Evolutionary conservation across 176 grass and related monocot species (phyloP).

Genomic region (Thalia dealbata): DNA sequence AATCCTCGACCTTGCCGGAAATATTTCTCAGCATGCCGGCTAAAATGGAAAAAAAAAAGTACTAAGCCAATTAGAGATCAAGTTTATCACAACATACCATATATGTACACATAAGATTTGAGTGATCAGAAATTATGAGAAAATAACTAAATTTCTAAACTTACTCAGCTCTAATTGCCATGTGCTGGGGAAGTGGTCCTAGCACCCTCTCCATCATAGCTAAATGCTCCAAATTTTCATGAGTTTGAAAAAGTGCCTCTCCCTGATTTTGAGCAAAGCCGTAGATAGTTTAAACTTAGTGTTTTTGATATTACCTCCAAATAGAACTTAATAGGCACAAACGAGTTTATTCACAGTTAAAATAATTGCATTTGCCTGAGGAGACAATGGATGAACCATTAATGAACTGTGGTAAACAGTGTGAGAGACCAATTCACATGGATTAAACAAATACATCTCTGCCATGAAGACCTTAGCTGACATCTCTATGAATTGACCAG

Average conservation of each 20-base stretch:
- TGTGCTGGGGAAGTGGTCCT: constrained; percentile 81
- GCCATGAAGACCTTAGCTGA: too few relatives aligned
- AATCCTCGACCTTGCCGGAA: constrained; percentile 44
- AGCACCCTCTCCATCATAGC: constrained; percentile 97
- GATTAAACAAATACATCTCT: too few relatives aligned
- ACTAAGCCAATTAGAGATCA: background rate
- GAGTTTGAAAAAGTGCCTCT: constrained; percentile 89
- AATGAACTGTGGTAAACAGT: too few relatives aligned
- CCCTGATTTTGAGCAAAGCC: constrained; percentile 48
- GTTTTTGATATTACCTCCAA: too few relatives aligned
- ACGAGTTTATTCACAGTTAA: too few relatives aligned
- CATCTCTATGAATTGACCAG: too few relatives aligned
- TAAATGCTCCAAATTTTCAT: constrained; percentile 98
- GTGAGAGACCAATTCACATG: too few relatives aligned
- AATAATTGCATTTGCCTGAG: too few relatives aligned
- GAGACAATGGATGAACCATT: too few relatives aligned
- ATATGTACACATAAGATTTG: background rate
- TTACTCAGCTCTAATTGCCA: constrained; percentile 80
- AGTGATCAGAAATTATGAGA: background rate
- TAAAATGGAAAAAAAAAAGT: constrained; percentile 14
- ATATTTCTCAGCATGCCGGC: constrained; percentile 87
- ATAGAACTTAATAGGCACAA: too few relatives aligned
- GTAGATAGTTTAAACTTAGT: background rate
- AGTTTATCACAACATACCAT: background rate
- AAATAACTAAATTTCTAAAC: constrained; percentile 11